phyloP scores from a whole-genome alignment of 202 grass and related monocot species.

The Hordeum pubiflorum region DNA sequence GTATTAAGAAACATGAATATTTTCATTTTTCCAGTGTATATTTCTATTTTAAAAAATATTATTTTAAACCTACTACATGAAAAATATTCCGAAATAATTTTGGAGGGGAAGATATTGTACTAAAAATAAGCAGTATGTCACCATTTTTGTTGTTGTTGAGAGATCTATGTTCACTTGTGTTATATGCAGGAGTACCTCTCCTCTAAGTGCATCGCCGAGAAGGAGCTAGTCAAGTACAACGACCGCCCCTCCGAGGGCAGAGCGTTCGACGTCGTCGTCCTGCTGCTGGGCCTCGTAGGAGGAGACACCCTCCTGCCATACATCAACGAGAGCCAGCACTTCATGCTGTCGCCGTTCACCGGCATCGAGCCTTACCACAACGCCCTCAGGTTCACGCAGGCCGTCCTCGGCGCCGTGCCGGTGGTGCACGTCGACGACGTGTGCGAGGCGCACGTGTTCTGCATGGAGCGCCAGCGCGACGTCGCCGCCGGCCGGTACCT shows the following conservation, averaged over 20 bases:
- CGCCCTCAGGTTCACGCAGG: slow-evolving; percentile 12
- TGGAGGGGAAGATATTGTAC: neutral
- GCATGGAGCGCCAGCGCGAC: slow-evolving; percentile 31
- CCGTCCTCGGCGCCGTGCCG: slow-evolving; percentile 29
- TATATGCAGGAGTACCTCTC: slow-evolving; percentile 26
- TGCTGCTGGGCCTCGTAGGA: slow-evolving; percentile 32
- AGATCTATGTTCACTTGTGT: neutral
- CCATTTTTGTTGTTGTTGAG: too few relatives aligned
- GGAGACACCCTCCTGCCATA: slow-evolving; percentile 22
- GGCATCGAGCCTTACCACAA: neutral
- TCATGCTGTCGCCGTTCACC: slow-evolving; percentile 25
- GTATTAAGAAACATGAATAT: too few relatives aligned
- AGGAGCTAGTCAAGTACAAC: slow-evolving; percentile 28
- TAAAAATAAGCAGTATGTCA: too few relatives aligned
- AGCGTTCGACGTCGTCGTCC: slow-evolving; percentile 35
- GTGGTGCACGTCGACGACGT: slow-evolving; percentile 42
- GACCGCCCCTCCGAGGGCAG: neutral
- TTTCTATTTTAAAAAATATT: neutral
- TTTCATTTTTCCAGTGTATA: too few relatives aligned
- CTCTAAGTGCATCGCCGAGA: slow-evolving; percentile 20
- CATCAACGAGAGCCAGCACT: neutral
- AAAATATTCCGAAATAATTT: neutral
- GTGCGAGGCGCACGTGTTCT: slow-evolving; percentile 36
- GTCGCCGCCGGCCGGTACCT: slow-evolving; percentile 27
- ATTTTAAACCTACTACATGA: neutral